Conservation (phyloP, 1,284 basidiomycete genomes). For the Coniferiporia weirii region DNA sequence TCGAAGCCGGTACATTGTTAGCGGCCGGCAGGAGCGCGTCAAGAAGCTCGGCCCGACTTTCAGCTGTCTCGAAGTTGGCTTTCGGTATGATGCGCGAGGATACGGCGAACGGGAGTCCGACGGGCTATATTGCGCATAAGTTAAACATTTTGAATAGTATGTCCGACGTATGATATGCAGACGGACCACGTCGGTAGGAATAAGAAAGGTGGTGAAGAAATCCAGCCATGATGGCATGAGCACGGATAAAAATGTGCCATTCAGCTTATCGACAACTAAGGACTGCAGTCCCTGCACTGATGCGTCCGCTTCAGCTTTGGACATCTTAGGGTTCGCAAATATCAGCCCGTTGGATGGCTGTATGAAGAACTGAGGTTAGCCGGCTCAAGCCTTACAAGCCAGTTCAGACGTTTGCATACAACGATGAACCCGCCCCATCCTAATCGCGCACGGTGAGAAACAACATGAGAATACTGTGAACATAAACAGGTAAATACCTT, state of each 20-base stretch:
- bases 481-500: not conserved
- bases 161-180: too few relatives aligned
- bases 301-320: not conserved
- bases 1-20: slow-evolving; percentile 18
- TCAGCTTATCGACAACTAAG: not conserved
- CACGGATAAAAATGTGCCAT: not conserved
- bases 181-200: slow-evolving; percentile 1
- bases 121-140: not conserved
- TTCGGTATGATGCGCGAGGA: slow-evolving; percentile 41
- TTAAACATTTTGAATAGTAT: not conserved
- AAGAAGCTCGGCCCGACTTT: slow-evolving; percentile 29
- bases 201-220: not conserved
- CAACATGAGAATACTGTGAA: not conserved
- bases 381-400: not conserved
- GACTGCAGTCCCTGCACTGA: not conserved
- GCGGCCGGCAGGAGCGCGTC: slow-evolving; percentile 31
- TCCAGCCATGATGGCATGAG: not conserved
- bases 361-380: not conserved
- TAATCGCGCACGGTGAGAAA: not conserved
- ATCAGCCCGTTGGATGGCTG: not conserved
- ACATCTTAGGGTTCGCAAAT: not conserved
- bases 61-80: slow-evolving; percentile 31
- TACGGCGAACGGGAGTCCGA: slow-evolving; percentile 28
- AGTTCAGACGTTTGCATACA: not conserved
- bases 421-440: slow-evolving; percentile 1